These are phyloP conservation scores for Rhizopus arrhizus DNA, from an alignment of 371 early-diverging fungal genomes.

Conservation along the genomic window DNA sequence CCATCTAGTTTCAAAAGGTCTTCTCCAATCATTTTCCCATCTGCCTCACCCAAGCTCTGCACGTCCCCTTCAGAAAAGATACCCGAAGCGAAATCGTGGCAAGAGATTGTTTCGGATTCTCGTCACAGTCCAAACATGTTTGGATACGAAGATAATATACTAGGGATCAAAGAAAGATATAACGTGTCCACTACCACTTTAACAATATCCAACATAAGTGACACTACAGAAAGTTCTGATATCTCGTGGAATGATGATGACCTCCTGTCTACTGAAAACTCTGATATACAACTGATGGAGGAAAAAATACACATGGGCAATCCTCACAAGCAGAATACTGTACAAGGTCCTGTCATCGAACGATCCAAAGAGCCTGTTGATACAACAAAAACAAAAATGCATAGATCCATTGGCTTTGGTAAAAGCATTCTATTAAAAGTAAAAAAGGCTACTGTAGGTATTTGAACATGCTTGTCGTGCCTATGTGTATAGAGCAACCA, in stretches of 20 bases:
- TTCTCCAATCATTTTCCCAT: conserved; percentile 27
- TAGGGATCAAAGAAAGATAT: background rate
- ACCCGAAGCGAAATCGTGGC: conserved; percentile 21
- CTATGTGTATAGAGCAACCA: background rate
- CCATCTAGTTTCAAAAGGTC: conserved; percentile 13
- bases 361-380: background rate
- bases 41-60: conserved; percentile 26
- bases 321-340: too few relatives aligned
- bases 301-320: too few relatives aligned
- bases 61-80: conserved; percentile 22
- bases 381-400: background rate
- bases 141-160: conserved; percentile 1
- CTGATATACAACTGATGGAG: background rate
- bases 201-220: conserved; percentile 1
- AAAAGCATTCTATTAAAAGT: too few relatives aligned
- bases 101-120: conserved; percentile 16
- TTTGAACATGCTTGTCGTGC: background rate
- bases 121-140: conserved; percentile 4
- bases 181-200: background rate
- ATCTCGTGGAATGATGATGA: conserved; percentile 2
- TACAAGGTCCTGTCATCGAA: too few relatives aligned
- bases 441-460: too few relatives aligned
- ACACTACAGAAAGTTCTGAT: background rate
- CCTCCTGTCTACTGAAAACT: background rate
- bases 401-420: background rate